Conservation (phyloP, 1,139 yeast genomes). For the Yamadazyma jaroonii region DNA sequence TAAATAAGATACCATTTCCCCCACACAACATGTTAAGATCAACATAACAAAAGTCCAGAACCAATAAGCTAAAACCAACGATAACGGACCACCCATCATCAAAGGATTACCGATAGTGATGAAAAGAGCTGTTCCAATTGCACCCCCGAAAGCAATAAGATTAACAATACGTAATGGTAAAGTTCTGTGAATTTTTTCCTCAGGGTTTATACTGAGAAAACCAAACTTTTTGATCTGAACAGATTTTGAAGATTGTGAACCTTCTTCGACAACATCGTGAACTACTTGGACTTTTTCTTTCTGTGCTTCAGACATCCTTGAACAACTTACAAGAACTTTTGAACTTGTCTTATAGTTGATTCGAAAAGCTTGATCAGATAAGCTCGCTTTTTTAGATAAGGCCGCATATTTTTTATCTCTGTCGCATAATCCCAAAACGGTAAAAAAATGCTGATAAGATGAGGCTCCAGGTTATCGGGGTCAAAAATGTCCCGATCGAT, state of each 20-base stretch:
- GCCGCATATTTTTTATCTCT: conserved; percentile 73
- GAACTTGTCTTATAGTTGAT: neutral
- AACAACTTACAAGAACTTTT: neutral
- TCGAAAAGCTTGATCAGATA: conserved; percentile 45
- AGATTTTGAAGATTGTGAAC: conserved; percentile 4
- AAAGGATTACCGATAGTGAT: conserved; percentile 39
- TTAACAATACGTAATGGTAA: conserved; percentile 26
- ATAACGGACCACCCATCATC: conserved; percentile 44
- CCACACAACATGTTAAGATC: conserved; percentile 62
- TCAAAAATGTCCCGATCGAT: no score
- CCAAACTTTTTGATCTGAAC: conserved; percentile 1
- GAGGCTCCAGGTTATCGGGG: no score
- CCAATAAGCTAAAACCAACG: conserved; percentile 37
- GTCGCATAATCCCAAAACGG: conserved; percentile 21
- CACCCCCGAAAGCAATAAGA: conserved; percentile 34
- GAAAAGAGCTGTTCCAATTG: conserved; percentile 33
- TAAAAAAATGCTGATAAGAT: no score
- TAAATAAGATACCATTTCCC: conserved; percentile 69
- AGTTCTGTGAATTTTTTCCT: conserved; percentile 12
- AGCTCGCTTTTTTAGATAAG: conserved; percentile 54
- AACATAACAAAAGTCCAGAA: conserved; percentile 53
- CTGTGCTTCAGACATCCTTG: neutral
- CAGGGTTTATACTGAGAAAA: conserved; percentile 6
- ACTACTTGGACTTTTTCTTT: conserved; percentile 3
- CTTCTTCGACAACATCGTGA: conserved; percentile 35